Conservation (phyloP, 192 early-diverging fungal species). For the Coemansia sp. region DNA sequence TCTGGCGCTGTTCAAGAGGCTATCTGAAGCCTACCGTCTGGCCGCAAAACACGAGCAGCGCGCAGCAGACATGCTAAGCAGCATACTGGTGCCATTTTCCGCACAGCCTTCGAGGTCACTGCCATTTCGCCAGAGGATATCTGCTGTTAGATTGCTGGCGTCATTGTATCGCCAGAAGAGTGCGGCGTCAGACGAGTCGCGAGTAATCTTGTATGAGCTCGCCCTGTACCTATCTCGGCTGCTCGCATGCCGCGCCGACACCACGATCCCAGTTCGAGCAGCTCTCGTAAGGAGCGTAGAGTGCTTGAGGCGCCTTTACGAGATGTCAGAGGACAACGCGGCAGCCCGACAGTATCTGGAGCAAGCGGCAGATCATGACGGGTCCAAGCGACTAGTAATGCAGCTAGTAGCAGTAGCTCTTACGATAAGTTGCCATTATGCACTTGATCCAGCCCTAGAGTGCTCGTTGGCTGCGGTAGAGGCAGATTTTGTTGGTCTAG, state of each 20-base stretch:
- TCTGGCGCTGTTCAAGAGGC: constrained; percentile 12
- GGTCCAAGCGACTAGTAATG: background rate
- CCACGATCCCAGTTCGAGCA: constrained; percentile 10
- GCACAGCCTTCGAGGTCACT: background rate
- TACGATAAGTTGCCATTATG: constrained; percentile 27
- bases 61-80: constrained; percentile 11
- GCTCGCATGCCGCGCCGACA: background rate
- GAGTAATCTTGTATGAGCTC: constrained; percentile 31
- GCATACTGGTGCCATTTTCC: constrained; percentile 7
- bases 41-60: constrained; percentile 6
- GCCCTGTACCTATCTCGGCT: constrained; percentile 28
- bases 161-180: constrained; percentile 13
- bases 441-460: constrained; percentile 17
- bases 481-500: constrained; percentile 26
- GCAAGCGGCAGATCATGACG: background rate
- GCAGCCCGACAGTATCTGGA: background rate
- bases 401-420: constrained; percentile 31
- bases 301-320: constrained; percentile 19
- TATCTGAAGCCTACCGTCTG: constrained; percentile 21
- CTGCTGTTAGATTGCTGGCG: constrained; percentile 31
- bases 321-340: background rate
- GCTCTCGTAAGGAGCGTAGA: constrained; percentile 17
- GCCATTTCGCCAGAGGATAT: constrained; percentile 33
- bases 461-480: constrained; percentile 13
- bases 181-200: background rate